Percentiles rank a stretch among this genome's conserved stretches.
Conservation (phyloP, 2,329 filamentous ascomycete species). For the Talaromyces islandicus region DNA sequence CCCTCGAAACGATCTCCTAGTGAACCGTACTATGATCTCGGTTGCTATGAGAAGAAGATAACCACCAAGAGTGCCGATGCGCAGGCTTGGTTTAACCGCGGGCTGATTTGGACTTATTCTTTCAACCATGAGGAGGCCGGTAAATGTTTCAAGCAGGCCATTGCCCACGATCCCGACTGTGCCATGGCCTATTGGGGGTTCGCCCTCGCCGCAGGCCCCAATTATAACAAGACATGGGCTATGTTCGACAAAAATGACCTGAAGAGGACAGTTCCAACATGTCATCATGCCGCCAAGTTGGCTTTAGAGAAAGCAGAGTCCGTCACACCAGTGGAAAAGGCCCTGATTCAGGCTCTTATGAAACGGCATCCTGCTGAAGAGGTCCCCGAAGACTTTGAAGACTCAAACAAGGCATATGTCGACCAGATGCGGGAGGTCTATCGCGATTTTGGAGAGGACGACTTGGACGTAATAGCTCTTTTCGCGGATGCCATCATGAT, state of each 20-base stretch:
- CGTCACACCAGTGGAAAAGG: constrained; percentile 20
- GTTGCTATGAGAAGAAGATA: constrained; percentile 28
- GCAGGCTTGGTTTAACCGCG: constrained; percentile 34
- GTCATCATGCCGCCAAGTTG: constrained; percentile 31
- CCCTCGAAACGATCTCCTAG: constrained; percentile 8
- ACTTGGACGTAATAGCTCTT: constrained; percentile 57
- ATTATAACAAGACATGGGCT: constrained; percentile 50
- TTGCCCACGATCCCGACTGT: constrained; percentile 26
- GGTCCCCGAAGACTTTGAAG: constrained; percentile 43
- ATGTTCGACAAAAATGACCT: constrained; percentile 41
- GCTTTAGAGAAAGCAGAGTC: constrained; percentile 38
- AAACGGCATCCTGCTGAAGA: constrained; percentile 24
- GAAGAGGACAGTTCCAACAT: constrained; percentile 36
- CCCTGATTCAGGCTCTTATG: constrained; percentile 15
- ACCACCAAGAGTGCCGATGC: constrained; percentile 23
- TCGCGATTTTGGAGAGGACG: constrained; percentile 34
- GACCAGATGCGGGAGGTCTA: constrained; percentile 55
- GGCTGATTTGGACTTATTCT: constrained; percentile 32
- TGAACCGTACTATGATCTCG: constrained; percentile 28
- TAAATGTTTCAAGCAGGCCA: constrained; percentile 31
- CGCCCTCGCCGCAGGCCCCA: constrained; percentile 44
- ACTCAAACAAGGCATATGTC: constrained; percentile 55
- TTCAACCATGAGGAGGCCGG: constrained; percentile 38
- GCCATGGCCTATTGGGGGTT: constrained; percentile 43
- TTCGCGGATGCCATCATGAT: constrained; percentile 63